Evolutionary conservation across 1,284 basidiomycete genomes (phyloP).

Genomic region (Marasmius tenuissimus): DNA sequence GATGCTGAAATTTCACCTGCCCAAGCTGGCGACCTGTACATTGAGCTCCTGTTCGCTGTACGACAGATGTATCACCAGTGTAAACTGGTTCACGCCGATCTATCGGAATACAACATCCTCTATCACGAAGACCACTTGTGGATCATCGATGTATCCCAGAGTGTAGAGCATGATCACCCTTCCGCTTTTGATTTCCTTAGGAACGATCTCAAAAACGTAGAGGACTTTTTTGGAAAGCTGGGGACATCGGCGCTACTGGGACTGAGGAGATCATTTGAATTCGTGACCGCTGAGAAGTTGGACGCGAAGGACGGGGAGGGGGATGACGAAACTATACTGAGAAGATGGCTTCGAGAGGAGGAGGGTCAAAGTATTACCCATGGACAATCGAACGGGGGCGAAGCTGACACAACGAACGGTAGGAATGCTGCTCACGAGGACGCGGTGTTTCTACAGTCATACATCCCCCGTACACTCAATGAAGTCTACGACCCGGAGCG

Average conservation of each 20-base stretch:
- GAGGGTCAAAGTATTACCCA: slow-evolving; percentile 7
- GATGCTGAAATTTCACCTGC: slow-evolving; percentile 72
- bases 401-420: slow-evolving; percentile 18
- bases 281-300: slow-evolving; percentile 68
- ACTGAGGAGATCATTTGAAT: slow-evolving; percentile 84
- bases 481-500: slow-evolving; percentile 93
- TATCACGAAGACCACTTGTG: slow-evolving; percentile 81
- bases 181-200: slow-evolving; percentile 95
- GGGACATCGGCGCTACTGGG: slow-evolving; percentile 77
- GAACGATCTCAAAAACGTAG: slow-evolving; percentile 89
- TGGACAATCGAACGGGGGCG: slow-evolving; percentile 2
- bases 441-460: slow-evolving; percentile 83
- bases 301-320: slow-evolving; percentile 27
- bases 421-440: slow-evolving; percentile 65
- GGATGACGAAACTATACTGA: slow-evolving; percentile 44
- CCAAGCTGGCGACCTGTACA: slow-evolving; percentile 67
- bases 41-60: slow-evolving; percentile 78
- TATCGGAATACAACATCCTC: slow-evolving; percentile 98
- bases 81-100: slow-evolving; percentile 95
- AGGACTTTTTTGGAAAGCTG: slow-evolving; percentile 85
- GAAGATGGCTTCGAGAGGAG: slow-evolving; percentile 51
- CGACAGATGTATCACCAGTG: slow-evolving; percentile 89
- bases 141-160: slow-evolving; percentile 98
- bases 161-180: slow-evolving; percentile 98
- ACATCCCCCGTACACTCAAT: slow-evolving; percentile 90